phyloP scores from a whole-genome alignment of 305 asterid species.

The Stenogyne calaminthoides region DNA sequence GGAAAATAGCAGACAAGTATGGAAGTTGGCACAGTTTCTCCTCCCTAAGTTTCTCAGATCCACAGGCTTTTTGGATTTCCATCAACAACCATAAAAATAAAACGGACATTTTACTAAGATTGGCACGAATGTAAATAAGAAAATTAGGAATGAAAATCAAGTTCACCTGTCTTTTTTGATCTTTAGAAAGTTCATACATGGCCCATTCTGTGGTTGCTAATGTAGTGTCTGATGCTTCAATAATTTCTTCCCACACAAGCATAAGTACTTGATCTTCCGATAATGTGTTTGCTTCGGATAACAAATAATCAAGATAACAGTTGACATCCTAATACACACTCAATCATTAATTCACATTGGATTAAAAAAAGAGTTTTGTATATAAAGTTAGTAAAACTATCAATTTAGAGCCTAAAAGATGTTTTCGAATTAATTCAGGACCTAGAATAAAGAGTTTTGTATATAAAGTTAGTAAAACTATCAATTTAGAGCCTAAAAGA shows the following conservation, averaged over 20 bases:
- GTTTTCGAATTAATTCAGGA: too few species aligned
- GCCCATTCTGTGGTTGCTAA: constrained; percentile 88
- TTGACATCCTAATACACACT: constrained; percentile 50
- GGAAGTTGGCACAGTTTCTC: constrained; percentile 73
- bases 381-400: too few species aligned
- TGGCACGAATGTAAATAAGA: not conserved
- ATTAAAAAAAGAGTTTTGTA: not conserved
- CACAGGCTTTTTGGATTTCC: constrained; percentile 66
- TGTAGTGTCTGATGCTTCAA: constrained; percentile 84
- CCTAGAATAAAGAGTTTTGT: too few species aligned
- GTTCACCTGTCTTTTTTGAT: constrained; percentile 37
- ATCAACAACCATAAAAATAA: constrained; percentile 39
- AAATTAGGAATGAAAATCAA: not conserved
- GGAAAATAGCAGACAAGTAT: constrained; percentile 75
- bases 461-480: too few species aligned
- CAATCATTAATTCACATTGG: not conserved
- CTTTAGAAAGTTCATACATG: constrained; percentile 81
- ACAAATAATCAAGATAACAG: constrained; percentile 68
- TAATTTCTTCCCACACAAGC: constrained; percentile 83
- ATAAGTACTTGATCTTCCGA: constrained; percentile 66
- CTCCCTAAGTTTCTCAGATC: constrained; percentile 52
- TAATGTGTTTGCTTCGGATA: constrained; percentile 58
- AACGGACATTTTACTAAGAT: not conserved
- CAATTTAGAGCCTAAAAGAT: too few species aligned
- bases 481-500: too few species aligned